Conservation (phyloP, 768 basidiomycete genomes). For the Podaxis carcinomalis region DNA sequence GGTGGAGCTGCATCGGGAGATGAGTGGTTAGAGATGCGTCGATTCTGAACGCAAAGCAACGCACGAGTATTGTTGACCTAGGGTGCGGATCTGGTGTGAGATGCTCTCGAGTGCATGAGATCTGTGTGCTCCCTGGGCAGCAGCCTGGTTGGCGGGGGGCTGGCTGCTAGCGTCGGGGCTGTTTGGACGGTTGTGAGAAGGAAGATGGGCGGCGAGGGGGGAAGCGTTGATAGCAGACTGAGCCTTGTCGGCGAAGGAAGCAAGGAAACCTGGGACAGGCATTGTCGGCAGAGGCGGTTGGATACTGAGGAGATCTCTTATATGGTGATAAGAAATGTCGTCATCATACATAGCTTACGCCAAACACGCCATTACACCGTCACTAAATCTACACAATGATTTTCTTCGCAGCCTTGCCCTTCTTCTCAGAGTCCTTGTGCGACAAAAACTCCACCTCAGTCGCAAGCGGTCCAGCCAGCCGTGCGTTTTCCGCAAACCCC, state of each 20-base stretch:
- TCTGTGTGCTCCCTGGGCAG: slow-evolving; percentile 39
- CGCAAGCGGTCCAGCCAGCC: slow-evolving; percentile 79
- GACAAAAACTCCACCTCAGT: slow-evolving; percentile 94
- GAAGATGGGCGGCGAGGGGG: slow-evolving; percentile 53
- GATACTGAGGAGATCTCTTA: slow-evolving; percentile 9
- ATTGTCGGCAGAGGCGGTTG: slow-evolving; percentile 28
- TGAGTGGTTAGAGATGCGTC: slow-evolving; percentile 10
- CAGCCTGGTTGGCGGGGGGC: slow-evolving; percentile 39
- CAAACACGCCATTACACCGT: slow-evolving; percentile 20
- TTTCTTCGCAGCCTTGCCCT: slow-evolving; percentile 81
- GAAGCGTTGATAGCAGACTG: slow-evolving; percentile 65
- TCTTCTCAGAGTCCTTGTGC: slow-evolving; percentile 95
- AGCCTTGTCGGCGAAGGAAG: slow-evolving; percentile 72
- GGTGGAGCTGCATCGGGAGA: slow-evolving; percentile 38
- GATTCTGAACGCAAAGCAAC: slow-evolving; percentile 18
- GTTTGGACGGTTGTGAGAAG: slow-evolving; percentile 26
- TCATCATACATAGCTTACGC: slow-evolving; percentile 19
- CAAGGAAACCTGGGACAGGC: slow-evolving; percentile 60
- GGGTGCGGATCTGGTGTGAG: slow-evolving; percentile 66
- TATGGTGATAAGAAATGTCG: slow-evolving; percentile 15
- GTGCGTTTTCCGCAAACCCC: slow-evolving; percentile 70
- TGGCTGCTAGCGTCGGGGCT: slow-evolving; percentile 35
- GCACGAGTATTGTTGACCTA: slow-evolving; percentile 74
- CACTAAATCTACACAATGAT: slow-evolving; percentile 51
- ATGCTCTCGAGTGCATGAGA: slow-evolving; percentile 56